Conservation (phyloP, 2,329 filamentous ascomycete species). For the Colletotrichum camelliae region DNA sequence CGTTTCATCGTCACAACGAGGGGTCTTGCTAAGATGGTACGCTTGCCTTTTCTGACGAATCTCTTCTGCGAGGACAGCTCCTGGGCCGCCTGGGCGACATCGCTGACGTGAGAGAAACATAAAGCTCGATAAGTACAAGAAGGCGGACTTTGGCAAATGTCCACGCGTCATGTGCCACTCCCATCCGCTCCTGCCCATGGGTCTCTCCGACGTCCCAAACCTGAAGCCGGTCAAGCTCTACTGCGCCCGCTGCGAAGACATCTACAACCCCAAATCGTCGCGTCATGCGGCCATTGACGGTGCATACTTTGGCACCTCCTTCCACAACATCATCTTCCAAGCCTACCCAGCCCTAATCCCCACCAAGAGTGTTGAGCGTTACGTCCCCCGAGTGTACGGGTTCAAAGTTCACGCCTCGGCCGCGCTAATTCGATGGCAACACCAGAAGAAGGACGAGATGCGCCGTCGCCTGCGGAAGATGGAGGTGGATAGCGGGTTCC, state of each 20-base stretch:
- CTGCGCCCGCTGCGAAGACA: conserved; percentile 95
- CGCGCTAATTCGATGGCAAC: conserved; percentile 90
- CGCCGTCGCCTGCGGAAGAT: conserved; percentile 73
- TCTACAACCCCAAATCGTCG: conserved; percentile 98
- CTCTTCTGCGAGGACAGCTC: not conserved
- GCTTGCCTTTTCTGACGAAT: conserved; percentile 23
- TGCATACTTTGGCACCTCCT: conserved; percentile 96
- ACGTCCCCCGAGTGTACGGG: conserved; percentile 89
- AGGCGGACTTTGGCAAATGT: conserved; percentile 97
- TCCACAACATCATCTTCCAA: conserved; percentile 99
- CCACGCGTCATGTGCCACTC: conserved; percentile 94
- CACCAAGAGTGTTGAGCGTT: conserved; percentile 82
- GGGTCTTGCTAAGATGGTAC: conserved; percentile 94
- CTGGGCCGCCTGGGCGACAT: not conserved
- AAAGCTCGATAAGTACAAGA: conserved; percentile 98
- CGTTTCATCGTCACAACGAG: conserved; percentile 96
- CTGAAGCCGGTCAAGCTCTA: conserved; percentile 94
- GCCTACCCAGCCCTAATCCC: conserved; percentile 93
- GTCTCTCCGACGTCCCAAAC: conserved; percentile 87
- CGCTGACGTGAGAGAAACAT: not conserved
- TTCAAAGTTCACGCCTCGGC: conserved; percentile 95
- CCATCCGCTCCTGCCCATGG: conserved; percentile 93
- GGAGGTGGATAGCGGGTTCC: conserved; percentile 81
- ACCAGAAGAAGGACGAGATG: conserved; percentile 80
- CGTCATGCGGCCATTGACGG: conserved; percentile 95